Evolutionary conservation across 495 filamentous ascomycete genomes (phyloP).

Genomic region (Talaromyces thailandensis): DNA sequence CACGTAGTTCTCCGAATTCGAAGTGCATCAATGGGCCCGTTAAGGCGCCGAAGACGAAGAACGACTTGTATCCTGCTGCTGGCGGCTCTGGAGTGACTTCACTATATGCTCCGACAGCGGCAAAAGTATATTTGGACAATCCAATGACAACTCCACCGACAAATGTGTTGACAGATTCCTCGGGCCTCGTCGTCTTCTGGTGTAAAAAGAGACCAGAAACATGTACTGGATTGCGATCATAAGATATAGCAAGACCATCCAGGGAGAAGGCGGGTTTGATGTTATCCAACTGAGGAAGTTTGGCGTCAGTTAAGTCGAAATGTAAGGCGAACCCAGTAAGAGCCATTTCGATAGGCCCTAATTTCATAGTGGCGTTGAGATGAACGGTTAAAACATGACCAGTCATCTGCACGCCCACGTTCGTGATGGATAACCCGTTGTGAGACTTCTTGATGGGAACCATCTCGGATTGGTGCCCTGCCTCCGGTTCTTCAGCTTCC

Average conservation of each 20-base stretch:
- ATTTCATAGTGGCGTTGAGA: slow-evolving; percentile 24
- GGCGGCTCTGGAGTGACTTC: background rate
- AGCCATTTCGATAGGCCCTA: slow-evolving; percentile 29
- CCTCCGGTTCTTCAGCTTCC: background rate
- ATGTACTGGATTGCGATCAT: slow-evolving; percentile 27
- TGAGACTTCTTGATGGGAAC: slow-evolving; percentile 16
- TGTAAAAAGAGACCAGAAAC: slow-evolving; percentile 31
- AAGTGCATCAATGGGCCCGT: slow-evolving; percentile 35
- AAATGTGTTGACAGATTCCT: slow-evolving; percentile 20
- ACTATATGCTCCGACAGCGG: slow-evolving; percentile 31
- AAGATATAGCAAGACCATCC: slow-evolving; percentile 24
- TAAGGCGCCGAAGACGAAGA: slow-evolving; percentile 29
- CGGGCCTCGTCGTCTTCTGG: slow-evolving; percentile 6
- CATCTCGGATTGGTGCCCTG: slow-evolving; percentile 6
- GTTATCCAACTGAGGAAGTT: slow-evolving; percentile 4
- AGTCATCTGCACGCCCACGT: slow-evolving; percentile 27
- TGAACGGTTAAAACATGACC: slow-evolving; percentile 16
- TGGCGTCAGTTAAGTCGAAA: slow-evolving; percentile 7
- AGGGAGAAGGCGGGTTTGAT: slow-evolving; percentile 13
- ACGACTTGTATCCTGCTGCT: background rate
- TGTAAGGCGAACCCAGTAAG: slow-evolving; percentile 25
- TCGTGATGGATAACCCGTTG: slow-evolving; percentile 11
- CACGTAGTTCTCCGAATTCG: slow-evolving; percentile 29
- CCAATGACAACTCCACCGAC: slow-evolving; percentile 28
- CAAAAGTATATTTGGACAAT: slow-evolving; percentile 25